Evolutionary conservation across 257 asterid genomes (phyloP), one percentile per base, ranked within the genome.

Genomic region (Oldenlandia corymbosa): DNA sequence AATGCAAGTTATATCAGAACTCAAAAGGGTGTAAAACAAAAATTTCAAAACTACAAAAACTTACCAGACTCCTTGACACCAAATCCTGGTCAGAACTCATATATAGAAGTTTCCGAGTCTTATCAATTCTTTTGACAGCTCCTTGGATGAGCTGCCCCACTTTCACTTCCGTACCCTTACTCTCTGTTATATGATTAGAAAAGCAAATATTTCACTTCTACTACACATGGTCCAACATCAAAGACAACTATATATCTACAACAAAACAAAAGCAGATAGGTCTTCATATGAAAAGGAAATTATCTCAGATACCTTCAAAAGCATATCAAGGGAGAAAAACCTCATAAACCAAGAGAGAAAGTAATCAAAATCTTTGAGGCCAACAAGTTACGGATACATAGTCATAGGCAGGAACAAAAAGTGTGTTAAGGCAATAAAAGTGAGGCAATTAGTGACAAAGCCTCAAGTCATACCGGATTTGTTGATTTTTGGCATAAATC

Each of bases 41-140:
- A n/a, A 51, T 48, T 24, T 27, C 30, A 34, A 59, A 54, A 46
- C n/a, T 58, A 37, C 36, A 64, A 51, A 39, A 66, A 54, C 95
- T 70, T 85, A 93, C 99, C 88, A 93, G 96, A 73, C 69, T 78
- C 74, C 80, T 90, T 50, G 96, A 76, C 58, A 84, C 80, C 73
- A 65, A 54, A 48, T 75, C 88, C 74, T 85, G 74, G 54, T 88
- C 90, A 17, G 90, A 79, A 76, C 84, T 86, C 87, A 93, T 56
- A 75, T 85, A 83, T 60, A 93, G 88, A 63, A 87, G 85, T 72
- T 85, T 90, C 63, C 90, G 90, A 42, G 81, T 65, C 76, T 81
- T 87, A 71, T 93, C 96, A 13, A 87, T 75, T 76, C 73, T 84
- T 80, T 78, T 87, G 61, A 93, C 94, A 69, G 83, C 77, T 71